These are phyloP conservation scores for Lactarius vividus DNA, from an alignment of 768 basidiomycete species.

Conservation along the genomic window DNA sequence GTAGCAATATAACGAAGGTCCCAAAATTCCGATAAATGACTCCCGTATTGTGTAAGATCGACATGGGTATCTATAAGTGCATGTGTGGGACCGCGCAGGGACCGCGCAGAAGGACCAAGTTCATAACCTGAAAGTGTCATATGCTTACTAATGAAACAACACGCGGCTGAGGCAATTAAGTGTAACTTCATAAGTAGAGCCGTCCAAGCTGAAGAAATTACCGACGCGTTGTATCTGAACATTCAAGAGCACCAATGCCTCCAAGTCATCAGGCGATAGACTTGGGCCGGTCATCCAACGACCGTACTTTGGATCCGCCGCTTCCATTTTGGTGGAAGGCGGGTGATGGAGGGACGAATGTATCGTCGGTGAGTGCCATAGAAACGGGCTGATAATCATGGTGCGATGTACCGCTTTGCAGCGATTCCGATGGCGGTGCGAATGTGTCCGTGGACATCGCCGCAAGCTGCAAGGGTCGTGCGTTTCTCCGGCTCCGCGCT, in stretches of 20 bases:
- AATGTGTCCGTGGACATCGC: slow-evolving; percentile 30
- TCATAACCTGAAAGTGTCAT: not conserved
- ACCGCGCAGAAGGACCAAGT: not conserved
- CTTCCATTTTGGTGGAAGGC: slow-evolving; percentile 30
- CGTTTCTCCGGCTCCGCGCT: slow-evolving; percentile 36
- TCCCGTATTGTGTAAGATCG: not conserved
- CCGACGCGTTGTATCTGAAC: not conserved
- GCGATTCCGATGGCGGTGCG: slow-evolving; percentile 19
- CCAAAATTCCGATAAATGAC: not conserved
- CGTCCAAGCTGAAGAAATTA: not conserved
- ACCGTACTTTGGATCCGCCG: slow-evolving; percentile 15
- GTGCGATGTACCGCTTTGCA: slow-evolving; percentile 27
- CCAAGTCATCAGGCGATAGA: slow-evolving; percentile 35
- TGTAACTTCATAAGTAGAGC: not conserved
- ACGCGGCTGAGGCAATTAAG: not conserved
- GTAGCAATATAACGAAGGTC: not conserved
- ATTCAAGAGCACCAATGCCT: not conserved
- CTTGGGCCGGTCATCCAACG: slow-evolving; percentile 20
- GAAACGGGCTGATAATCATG: slow-evolving; percentile 76
- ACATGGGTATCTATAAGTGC: slow-evolving; percentile 5
- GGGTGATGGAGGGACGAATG: slow-evolving; percentile 38
- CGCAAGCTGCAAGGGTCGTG: slow-evolving; percentile 58
- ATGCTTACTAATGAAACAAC: slow-evolving; percentile 7
- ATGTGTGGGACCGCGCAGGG: not conserved
- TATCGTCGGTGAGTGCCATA: slow-evolving; percentile 43